Conservation (phyloP, 257 asterid genomes). For the Echium plantagineum region DNA sequence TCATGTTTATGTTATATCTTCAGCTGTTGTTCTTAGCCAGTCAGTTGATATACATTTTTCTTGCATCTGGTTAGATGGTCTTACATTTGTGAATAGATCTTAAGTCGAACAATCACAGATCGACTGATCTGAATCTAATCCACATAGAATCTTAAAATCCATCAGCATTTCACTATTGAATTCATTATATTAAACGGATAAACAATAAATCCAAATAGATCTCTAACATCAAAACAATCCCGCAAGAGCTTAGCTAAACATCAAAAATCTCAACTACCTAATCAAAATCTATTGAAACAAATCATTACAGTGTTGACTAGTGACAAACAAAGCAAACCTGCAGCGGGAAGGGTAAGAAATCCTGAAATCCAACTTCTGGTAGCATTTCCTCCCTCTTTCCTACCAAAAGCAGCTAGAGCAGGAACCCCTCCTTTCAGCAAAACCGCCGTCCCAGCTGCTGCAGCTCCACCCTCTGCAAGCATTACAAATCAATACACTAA, state of each 20-base stretch:
- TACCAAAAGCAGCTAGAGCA: constrained; percentile 49
- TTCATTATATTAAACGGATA: no score
- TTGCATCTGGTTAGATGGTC: no score
- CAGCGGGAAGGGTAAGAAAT: constrained; percentile 71
- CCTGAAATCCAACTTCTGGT: constrained; percentile 61
- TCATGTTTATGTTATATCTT: background rate
- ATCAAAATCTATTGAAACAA: background rate
- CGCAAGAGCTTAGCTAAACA: no score
- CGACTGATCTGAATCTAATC: no score
- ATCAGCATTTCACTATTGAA: no score
- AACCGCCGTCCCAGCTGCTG: constrained; percentile 65
- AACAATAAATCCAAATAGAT: background rate
- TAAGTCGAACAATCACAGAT: no score
- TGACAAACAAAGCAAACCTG: constrained; percentile 40
- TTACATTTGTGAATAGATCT: no score
- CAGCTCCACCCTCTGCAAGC: constrained; percentile 60
- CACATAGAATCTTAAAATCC: no score
- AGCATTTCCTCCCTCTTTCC: constrained; percentile 51
- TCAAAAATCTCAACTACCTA: background rate
- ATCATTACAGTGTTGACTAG: background rate
- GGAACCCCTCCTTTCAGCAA: constrained; percentile 53
- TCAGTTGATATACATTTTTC: background rate
- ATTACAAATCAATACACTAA: constrained; percentile 9
- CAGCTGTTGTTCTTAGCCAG: background rate
- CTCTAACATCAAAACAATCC: background rate